Percentiles rank a stretch among this genome's conserved stretches.
Conservation (phyloP, 2,329 filamentous ascomycete genomes). For the Colletotrichum gigasporum region DNA sequence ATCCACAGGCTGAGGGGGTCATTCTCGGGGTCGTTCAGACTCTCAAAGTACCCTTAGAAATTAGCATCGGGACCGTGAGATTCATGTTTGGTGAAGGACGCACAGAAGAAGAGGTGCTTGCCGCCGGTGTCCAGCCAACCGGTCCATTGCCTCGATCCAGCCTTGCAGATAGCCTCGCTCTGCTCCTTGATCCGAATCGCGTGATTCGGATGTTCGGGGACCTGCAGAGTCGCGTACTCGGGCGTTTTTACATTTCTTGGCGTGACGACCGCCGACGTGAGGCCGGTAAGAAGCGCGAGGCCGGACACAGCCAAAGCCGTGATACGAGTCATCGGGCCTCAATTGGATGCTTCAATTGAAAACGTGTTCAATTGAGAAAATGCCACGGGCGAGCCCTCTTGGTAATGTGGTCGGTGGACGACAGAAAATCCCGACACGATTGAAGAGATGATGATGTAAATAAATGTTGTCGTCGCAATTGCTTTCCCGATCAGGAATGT, state of each 20-base stretch:
- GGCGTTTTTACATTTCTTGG: slow-evolving; percentile 9
- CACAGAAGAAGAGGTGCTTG: slow-evolving; percentile 35
- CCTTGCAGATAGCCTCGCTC: slow-evolving; percentile 37
- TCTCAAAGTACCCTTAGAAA: slow-evolving; percentile 38
- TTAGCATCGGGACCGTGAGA: background rate
- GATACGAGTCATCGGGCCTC: background rate
- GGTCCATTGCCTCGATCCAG: slow-evolving; percentile 39
- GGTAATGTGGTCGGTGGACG: no score
- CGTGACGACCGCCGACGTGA: slow-evolving; percentile 2
- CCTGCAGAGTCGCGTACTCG: slow-evolving; percentile 16
- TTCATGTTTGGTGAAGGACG: background rate
- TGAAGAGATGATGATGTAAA: background rate
- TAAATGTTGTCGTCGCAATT: no score
- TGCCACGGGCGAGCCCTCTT: no score
- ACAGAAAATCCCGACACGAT: no score
- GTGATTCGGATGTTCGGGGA: slow-evolving; percentile 32
- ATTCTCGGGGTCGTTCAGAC: slow-evolving; percentile 36
- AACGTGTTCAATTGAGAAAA: background rate
- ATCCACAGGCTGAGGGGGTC: slow-evolving; percentile 63
- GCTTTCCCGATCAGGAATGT: slow-evolving; percentile 7
- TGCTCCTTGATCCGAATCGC: slow-evolving; percentile 38
- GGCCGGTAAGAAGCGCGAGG: slow-evolving; percentile 4
- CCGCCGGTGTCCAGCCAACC: slow-evolving; percentile 38
- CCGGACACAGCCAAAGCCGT: slow-evolving; percentile 1
- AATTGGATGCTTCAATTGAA: background rate